Conservation (phyloP, 2,329 filamentous ascomycete genomes). For the Ilyonectria destructans region DNA sequence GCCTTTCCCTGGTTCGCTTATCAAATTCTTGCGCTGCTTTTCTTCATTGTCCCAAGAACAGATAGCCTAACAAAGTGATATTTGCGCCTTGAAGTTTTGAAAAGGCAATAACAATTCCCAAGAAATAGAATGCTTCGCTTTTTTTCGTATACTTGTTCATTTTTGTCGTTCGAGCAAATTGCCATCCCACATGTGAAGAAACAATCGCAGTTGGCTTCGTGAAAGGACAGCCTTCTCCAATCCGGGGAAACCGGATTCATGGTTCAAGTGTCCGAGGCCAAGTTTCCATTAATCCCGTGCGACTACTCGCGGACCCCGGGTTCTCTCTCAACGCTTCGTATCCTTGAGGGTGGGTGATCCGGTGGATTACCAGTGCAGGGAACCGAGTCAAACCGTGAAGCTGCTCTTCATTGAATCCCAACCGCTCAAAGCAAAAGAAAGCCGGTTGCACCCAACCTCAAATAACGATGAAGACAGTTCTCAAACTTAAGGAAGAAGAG, state of each 20-base stretch:
- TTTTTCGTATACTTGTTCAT: slow-evolving; percentile 17
- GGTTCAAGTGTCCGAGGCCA: slow-evolving; percentile 1
- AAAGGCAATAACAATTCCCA: slow-evolving; percentile 9
- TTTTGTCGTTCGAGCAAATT: slow-evolving; percentile 21
- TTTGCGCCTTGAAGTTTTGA: slow-evolving; percentile 5
- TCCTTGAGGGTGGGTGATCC: slow-evolving; percentile 8
- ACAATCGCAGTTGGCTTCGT: slow-evolving; percentile 14
- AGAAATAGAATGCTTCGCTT: slow-evolving; percentile 29
- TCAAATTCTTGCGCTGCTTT: slow-evolving; percentile 22
- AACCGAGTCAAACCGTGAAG: background rate
- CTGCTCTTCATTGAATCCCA: background rate
- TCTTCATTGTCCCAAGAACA: slow-evolving; percentile 18
- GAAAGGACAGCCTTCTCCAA: slow-evolving; percentile 2
- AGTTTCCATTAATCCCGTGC: background rate
- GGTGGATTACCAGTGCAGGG: background rate
- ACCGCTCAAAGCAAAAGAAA: slow-evolving; percentile 1
- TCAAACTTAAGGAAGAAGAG: slow-evolving; percentile 10
- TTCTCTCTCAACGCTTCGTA: background rate
- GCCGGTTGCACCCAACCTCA: background rate
- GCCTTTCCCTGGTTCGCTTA: background rate
- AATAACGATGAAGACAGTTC: slow-evolving; percentile 9
- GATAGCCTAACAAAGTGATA: slow-evolving; percentile 6
- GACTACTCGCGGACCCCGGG: background rate
- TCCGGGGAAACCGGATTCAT: slow-evolving; percentile 10
- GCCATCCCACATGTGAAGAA: slow-evolving; percentile 16